These are phyloP conservation scores for Amaranthus cruentus DNA, from an alignment of 148 eudicot species.

Conservation along the genomic window DNA sequence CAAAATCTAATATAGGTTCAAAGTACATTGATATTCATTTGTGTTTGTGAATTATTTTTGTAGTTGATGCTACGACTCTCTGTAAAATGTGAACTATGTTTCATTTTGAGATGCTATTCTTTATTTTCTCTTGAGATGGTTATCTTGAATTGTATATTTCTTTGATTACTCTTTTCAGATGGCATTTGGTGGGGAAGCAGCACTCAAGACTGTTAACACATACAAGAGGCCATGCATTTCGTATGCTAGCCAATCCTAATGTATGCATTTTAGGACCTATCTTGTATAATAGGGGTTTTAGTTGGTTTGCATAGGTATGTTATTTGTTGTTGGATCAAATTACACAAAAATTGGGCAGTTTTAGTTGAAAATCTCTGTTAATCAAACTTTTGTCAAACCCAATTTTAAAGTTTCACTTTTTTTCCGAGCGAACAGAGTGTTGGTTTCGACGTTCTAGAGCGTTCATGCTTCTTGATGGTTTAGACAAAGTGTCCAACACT, in stretches of 20 bases:
- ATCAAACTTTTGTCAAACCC: background rate
- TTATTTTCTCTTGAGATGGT: background rate
- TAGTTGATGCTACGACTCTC: background rate
- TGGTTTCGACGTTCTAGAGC: background rate
- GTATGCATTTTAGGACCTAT: constrained; percentile 39
- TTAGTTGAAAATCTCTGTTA: background rate
- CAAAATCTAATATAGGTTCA: background rate
- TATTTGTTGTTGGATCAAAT: constrained; percentile 14
- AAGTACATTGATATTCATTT: background rate
- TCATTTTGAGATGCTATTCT: background rate
- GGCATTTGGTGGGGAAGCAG: constrained; percentile 23
- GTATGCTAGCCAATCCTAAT: constrained; percentile 24
- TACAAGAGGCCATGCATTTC: constrained; percentile 27
- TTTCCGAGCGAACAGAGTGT: background rate
- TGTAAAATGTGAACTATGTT: background rate
- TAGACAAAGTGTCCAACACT: background rate
- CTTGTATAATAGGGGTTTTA: constrained; percentile 34
- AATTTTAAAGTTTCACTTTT: background rate
- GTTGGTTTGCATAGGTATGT: constrained; percentile 54
- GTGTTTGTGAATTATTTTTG: background rate
- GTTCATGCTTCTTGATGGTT: background rate
- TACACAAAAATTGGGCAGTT: background rate
- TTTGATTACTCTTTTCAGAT: constrained; percentile 22
- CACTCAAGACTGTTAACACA: constrained; percentile 16
- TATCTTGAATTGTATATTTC: background rate